Evolutionary conservation across 495 filamentous ascomycete species (phyloP).

Genomic region (Tuber borchii): DNA sequence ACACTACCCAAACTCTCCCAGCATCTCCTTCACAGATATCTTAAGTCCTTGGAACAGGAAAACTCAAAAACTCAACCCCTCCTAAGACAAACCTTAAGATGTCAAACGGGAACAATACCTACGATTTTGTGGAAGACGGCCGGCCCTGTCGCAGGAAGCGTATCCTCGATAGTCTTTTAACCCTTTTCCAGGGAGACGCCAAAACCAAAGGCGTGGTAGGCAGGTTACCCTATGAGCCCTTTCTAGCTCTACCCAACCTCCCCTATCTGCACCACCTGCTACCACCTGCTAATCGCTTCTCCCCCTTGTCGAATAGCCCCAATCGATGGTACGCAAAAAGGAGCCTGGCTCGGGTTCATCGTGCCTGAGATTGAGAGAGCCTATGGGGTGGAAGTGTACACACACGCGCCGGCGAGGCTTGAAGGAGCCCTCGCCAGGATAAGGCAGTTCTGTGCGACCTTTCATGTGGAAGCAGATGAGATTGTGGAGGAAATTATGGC

Average conservation of each 20-base stretch:
- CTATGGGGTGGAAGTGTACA: background rate
- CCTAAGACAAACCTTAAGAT: too few relatives aligned
- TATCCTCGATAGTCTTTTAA: accelerated
- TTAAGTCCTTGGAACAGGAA: too few relatives aligned
- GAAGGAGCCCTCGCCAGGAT: too few relatives aligned
- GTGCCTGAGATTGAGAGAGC: background rate
- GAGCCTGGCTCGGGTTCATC: background rate
- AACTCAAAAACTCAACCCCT: too few relatives aligned
- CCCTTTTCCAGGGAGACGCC: accelerated
- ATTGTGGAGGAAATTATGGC: too few relatives aligned
- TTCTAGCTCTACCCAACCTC: background rate
- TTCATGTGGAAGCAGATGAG: too few relatives aligned
- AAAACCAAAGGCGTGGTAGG: accelerated
- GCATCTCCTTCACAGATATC: background rate
- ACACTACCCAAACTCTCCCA: background rate
- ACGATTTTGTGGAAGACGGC: too few relatives aligned
- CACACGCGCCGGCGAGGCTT: background rate
- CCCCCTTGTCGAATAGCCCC: background rate
- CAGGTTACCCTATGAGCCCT: background rate
- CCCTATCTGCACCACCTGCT: background rate
- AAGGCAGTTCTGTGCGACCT: too few relatives aligned
- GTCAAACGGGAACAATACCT: too few relatives aligned
- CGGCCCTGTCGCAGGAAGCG: too few relatives aligned
- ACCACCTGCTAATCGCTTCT: background rate
- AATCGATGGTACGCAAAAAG: accelerated